A percentile compares a stretch with the other conserved stretches of the same genome.
phyloP scores from a whole-genome alignment of 1,284 basidiomycete genomes.

The Papiliotrema nemorosa region DNA sequence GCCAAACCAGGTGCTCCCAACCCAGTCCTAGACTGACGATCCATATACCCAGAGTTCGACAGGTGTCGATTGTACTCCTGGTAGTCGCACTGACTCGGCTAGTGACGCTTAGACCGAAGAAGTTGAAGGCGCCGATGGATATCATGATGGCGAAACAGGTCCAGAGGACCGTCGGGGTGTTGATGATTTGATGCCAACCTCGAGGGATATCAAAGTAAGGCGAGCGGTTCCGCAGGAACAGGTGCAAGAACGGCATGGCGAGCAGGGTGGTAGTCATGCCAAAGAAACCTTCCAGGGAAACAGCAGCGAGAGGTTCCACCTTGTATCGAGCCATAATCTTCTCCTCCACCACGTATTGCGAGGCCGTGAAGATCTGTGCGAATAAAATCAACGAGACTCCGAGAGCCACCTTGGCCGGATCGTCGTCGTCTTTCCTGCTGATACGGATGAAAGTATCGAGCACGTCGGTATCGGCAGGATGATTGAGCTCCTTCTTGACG shows the following conservation, averaged over 20 bases:
- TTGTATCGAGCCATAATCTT: constrained; percentile 85
- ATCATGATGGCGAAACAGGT: constrained; percentile 73
- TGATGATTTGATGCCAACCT: constrained; percentile 84
- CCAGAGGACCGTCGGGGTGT: constrained; percentile 71
- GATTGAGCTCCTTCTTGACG: constrained; percentile 65
- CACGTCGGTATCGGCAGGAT: constrained; percentile 9
- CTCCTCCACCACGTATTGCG: constrained; percentile 68
- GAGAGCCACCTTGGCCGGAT: constrained; percentile 48
- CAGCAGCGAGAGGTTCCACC: constrained; percentile 86
- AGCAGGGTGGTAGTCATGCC: constrained; percentile 63
- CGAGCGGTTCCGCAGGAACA: constrained; percentile 60
- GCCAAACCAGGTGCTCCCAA: constrained; percentile 85
- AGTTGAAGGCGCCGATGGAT: constrained; percentile 93
- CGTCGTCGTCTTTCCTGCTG: constrained; percentile 43
- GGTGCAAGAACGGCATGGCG: constrained; percentile 49
- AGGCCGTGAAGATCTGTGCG: constrained; percentile 74
- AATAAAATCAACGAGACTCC: constrained; percentile 88
- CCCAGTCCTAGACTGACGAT: constrained; percentile 78
- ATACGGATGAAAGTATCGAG: constrained; percentile 6
- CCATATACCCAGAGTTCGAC: constrained; percentile 79
- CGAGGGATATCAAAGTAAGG: constrained; percentile 88
- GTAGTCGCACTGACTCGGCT: constrained; percentile 83
- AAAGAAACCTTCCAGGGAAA: constrained; percentile 91
- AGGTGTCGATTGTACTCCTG: constrained; percentile 88
- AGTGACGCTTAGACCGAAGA: constrained; percentile 89